Evolutionary conservation across 345 rosid genomes (phyloP).

Genomic region (Turritis glabra): DNA sequence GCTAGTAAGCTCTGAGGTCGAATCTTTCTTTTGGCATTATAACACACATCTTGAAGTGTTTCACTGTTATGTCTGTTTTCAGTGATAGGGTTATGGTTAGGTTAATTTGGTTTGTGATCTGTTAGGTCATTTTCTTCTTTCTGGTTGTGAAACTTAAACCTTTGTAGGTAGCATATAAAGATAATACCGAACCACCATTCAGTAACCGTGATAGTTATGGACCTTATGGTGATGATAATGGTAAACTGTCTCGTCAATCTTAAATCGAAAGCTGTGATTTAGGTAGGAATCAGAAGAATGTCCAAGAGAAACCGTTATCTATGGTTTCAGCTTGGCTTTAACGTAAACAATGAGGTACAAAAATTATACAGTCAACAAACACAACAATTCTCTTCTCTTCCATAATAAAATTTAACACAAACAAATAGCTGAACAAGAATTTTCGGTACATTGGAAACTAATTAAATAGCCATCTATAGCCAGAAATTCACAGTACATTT

Average conservation of each 20-base stretch:
- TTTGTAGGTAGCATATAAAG: slow-evolving; percentile 1
- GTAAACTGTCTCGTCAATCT: background rate
- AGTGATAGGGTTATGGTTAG: background rate
- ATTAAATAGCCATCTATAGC: background rate
- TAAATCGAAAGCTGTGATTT: no score
- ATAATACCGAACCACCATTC: background rate
- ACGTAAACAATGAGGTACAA: background rate
- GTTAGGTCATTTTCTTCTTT: background rate
- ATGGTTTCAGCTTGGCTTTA: background rate
- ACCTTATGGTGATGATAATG: background rate
- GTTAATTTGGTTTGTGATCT: background rate
- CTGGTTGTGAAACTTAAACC: background rate
- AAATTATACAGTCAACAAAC: background rate
- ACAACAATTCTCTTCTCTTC: background rate
- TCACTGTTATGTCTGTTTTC: background rate
- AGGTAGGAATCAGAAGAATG: no score
- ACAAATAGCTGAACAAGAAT: background rate
- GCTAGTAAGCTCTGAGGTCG: slow-evolving; percentile 60
- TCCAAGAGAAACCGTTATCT: background rate
- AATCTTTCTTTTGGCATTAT: background rate
- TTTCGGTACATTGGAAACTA: background rate
- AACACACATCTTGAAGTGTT: background rate
- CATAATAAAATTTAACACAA: background rate
- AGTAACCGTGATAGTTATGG: background rate
- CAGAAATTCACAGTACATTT: background rate